phyloP scores from a whole-genome alignment of 163 green algal genomes.

The Scenedesmus sp. region DNA sequence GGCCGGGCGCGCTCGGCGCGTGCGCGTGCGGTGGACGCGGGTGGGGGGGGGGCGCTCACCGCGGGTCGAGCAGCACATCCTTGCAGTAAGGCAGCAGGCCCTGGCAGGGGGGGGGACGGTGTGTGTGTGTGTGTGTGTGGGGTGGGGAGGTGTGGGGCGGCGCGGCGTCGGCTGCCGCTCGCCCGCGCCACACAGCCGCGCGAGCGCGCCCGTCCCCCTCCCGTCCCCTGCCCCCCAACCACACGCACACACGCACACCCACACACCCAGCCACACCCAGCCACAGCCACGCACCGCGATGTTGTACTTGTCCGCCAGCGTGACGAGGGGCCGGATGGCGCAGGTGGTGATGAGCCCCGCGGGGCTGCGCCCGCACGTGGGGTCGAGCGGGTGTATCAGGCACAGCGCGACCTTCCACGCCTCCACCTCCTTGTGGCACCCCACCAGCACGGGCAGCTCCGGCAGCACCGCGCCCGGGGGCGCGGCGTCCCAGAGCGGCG shows the following conservation, averaged over 20 bases:
- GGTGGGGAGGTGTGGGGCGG: too few species aligned
- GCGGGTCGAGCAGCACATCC: conserved; percentile 39
- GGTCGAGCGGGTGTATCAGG: conserved; percentile 43
- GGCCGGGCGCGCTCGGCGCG: too few species aligned
- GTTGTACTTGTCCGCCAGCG: conserved; percentile 43
- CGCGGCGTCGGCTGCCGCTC: too few species aligned
- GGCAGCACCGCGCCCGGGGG: not conserved
- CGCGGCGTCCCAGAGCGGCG: not conserved
- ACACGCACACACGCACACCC: too few species aligned
- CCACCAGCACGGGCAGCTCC: conserved; percentile 25
- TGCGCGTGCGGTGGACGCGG: too few species aligned
- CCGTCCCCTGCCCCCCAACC: too few species aligned
- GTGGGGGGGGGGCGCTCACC: too few species aligned
- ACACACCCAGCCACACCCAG: too few species aligned
- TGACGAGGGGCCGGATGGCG: not conserved
- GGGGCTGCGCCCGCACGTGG: conserved; percentile 10
- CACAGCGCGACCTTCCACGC: conserved; percentile 40
- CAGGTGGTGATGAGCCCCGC: conserved; percentile 31
- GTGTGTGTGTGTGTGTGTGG: too few species aligned
- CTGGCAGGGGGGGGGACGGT: conserved; percentile 3
- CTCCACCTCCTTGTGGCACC: conserved; percentile 35
- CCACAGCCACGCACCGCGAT: conserved; percentile 11
- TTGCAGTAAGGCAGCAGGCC: conserved; percentile 32
- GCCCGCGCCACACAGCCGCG: too few species aligned
- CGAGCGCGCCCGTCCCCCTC: too few species aligned